Percentiles rank a stretch among this genome's conserved stretches.
These are phyloP conservation scores for Lentinula boryana DNA, from an alignment of 768 basidiomycete species.

Conservation along the genomic window DNA sequence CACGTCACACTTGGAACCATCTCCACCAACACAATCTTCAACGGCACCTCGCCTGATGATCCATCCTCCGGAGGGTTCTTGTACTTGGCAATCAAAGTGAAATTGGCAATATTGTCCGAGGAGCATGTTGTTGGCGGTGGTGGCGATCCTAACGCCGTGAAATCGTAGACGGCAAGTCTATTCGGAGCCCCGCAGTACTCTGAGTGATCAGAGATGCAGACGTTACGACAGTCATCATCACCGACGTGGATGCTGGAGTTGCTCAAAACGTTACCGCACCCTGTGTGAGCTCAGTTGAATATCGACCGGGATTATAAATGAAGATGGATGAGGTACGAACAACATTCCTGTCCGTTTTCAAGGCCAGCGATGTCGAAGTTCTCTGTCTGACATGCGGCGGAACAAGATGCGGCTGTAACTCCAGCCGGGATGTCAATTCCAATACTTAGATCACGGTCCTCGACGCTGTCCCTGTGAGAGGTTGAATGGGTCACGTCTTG, in stretches of 20 bases:
- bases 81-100: slow-evolving; percentile 29
- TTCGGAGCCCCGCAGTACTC: slow-evolving; percentile 36
- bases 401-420: slow-evolving; percentile 45
- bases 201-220: slow-evolving; percentile 30
- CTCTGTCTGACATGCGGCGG: slow-evolving; percentile 37
- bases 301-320: neutral
- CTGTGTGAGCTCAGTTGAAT: slow-evolving; percentile 14
- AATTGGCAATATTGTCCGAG: slow-evolving; percentile 25
- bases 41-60: slow-evolving; percentile 18
- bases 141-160: slow-evolving; percentile 16
- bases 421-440: slow-evolving; percentile 35
- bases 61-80: slow-evolving; percentile 26
- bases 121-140: slow-evolving; percentile 24
- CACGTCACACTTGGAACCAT: slow-evolving; percentile 32
- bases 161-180: slow-evolving; percentile 28
- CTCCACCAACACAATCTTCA: slow-evolving; percentile 32
- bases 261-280: slow-evolving; percentile 32
- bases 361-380: slow-evolving; percentile 36
- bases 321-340: slow-evolving; percentile 22
- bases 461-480: slow-evolving; percentile 24
- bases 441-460: slow-evolving; percentile 25
- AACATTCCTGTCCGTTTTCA: slow-evolving; percentile 44
- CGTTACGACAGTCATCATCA: slow-evolving; percentile 32
- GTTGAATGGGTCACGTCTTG: neutral
- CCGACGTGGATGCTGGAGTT: slow-evolving; percentile 29